A percentile compares a stretch with the other conserved stretches of the same genome.
Conservation (phyloP, 768 basidiomycete genomes). For the Amanita rubescens region DNA sequence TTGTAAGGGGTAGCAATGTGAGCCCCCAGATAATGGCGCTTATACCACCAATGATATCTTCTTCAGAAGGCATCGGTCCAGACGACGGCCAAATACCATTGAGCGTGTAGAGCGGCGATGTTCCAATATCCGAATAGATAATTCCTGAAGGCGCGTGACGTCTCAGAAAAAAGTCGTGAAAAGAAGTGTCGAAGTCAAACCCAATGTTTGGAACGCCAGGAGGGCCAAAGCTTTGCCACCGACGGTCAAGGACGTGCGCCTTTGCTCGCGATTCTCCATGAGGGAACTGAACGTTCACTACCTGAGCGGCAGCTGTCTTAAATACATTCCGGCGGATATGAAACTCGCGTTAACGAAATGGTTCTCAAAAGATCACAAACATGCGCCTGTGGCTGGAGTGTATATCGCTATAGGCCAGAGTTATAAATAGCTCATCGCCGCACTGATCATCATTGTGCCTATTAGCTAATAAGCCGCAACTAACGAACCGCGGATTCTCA, state of each 20-base stretch:
- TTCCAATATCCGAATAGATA: conserved; percentile 46
- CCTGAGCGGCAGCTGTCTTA: neutral
- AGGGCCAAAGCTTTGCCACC: conserved; percentile 13
- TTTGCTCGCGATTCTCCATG: neutral
- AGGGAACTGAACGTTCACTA: neutral
- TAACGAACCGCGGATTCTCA: no score
- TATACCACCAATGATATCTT: conserved; percentile 58
- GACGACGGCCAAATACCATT: conserved; percentile 54
- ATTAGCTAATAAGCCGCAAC: neutral
- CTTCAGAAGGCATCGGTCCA: conserved; percentile 39
- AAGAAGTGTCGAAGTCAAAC: conserved; percentile 8
- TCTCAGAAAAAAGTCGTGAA: neutral
- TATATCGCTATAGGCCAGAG: neutral
- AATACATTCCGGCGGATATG: neutral
- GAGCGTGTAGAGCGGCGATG: conserved; percentile 56
- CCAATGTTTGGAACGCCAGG: conserved; percentile 29
- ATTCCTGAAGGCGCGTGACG: conserved; percentile 25
- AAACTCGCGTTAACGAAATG: no score
- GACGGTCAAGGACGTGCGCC: neutral
- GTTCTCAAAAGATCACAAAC: no score
- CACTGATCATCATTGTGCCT: neutral
- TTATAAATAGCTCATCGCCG: neutral
- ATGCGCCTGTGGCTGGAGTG: conserved; percentile 7
- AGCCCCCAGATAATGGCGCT: conserved; percentile 62
- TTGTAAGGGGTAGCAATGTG: conserved; percentile 52